Percentiles rank a stretch among this genome's conserved stretches.
phyloP scores from a whole-genome alignment of 208 protist species.

The Leishmania martiniquensis region DNA sequence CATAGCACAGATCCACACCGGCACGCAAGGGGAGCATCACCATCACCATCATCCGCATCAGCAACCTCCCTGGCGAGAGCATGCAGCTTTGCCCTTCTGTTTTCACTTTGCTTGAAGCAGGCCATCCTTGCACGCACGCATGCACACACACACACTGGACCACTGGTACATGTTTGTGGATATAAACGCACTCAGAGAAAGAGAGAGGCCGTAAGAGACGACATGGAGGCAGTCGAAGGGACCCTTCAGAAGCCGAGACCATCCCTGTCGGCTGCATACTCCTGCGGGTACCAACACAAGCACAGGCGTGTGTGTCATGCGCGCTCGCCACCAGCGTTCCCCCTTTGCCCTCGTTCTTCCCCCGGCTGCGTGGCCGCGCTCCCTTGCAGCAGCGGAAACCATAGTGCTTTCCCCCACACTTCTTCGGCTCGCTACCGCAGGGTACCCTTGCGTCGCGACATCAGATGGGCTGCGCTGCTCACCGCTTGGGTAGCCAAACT shows the following conservation, averaged over 20 bases:
- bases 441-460: conserved; percentile 5
- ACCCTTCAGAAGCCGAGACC: background rate
- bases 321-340: background rate
- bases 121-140: too few species aligned
- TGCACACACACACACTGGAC: background rate
- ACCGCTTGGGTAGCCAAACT: conserved; percentile 13
- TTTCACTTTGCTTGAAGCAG: too few species aligned
- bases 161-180: background rate
- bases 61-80: too few species aligned
- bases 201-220: background rate
- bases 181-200: background rate
- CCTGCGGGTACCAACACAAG: background rate
- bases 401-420: background rate
- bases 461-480: conserved; percentile 21
- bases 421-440: background rate
- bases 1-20: background rate
- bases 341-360: background rate
- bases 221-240: background rate
- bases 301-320: background rate
- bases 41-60: too few species aligned
- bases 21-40: background rate
- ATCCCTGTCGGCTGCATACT: background rate
- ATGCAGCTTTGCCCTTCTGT: too few species aligned
- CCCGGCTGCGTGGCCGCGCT: background rate
- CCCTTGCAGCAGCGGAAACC: background rate